Evolutionary conservation across 2,329 filamentous ascomycete species (phyloP).

Genomic region (Parastagonospora avenae): DNA sequence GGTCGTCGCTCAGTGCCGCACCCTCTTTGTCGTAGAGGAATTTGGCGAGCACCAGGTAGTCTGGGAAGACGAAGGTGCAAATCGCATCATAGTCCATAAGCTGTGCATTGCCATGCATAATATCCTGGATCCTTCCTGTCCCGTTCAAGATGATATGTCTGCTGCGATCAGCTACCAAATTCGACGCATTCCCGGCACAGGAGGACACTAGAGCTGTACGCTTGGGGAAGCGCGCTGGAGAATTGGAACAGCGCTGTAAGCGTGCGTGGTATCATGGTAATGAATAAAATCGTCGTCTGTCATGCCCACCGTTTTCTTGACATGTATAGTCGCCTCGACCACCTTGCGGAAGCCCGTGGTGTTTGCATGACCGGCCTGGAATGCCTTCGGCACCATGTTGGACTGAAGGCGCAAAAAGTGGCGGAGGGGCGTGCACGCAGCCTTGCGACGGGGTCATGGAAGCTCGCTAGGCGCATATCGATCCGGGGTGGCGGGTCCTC

Average conservation of each 20-base stretch:
- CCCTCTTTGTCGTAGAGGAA: conserved; percentile 54
- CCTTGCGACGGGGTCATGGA: neutral
- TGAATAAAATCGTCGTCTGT: conserved; percentile 45
- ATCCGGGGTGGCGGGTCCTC: conserved; percentile 14
- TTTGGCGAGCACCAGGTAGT: conserved; percentile 36
- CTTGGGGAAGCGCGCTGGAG: too few species aligned
- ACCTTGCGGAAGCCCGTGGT: conserved; percentile 54
- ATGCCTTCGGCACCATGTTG: conserved; percentile 51
- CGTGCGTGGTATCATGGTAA: conserved; percentile 53
- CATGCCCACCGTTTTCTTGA: conserved; percentile 49
- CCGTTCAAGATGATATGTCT: conserved; percentile 53
- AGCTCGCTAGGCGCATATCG: neutral
- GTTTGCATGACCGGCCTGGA: conserved; percentile 53
- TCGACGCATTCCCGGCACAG: too few species aligned
- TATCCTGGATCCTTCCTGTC: conserved; percentile 53
- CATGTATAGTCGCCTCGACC: conserved; percentile 52
- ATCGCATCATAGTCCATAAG: conserved; percentile 51
- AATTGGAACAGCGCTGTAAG: conserved; percentile 49
- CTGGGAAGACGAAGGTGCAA: conserved; percentile 49
- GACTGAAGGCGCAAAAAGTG: conserved; percentile 5
- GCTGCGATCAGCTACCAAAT: conserved; percentile 6
- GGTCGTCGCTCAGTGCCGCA: conserved; percentile 46
- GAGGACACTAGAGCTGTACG: too few species aligned
- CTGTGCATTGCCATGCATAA: conserved; percentile 52
- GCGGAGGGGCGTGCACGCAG: conserved; percentile 1